Base-by-base conservation (phyloP, 306 rosid species). In the Hippophae tibetana region DNA sequence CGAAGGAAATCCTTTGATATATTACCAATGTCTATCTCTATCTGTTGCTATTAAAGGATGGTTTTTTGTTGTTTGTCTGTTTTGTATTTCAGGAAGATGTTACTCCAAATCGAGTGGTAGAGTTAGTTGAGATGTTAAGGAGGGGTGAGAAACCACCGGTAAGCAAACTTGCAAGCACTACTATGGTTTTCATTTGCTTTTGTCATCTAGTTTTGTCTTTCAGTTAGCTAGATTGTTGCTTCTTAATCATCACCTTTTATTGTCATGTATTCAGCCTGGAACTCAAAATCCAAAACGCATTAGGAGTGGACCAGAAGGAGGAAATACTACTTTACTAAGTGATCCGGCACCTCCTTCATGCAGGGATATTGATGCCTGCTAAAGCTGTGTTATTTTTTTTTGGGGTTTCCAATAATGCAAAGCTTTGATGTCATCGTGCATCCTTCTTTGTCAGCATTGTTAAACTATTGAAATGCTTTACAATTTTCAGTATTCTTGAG, bases 291-390 rank as follows among this genome's bases (percentile, higher is more conserved):
- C 95, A 5, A 56, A 41, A 9, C 86, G 95, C 42, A 84, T 75
- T 18, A 84, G 0, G 71, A 2, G 90, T 42, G 99, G 97, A 71
- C 99, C 99, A 52, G 99, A 86, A 84, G 99, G 99, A 58, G 99
- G 99, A 71, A 93, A 93, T 52, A 86, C 94, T 23, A 82, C 90
- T 8, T 78, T 93, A 73, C 74, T 88, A 13, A 9, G 90, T 38
- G 86, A 84, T 52, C 97, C 99, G 1, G 80, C 73, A 61, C 94
- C 94, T 6, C 94, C 97, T 62, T 95, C 95, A 7, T 88, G 97
- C 85, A 88, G 99, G 10, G 95, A 93, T 64, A 88, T 88, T 27
- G 95, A 86, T 63, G 68, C 99, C 67, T 93, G 97, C 80, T 93
- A 70, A 80, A 31, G 38, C 38, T 31, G 38, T 63, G 43, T 61